These are phyloP conservation scores for Hyaloscypha finlandica DNA, from an alignment of 495 filamentous ascomycete species.

Conservation along the genomic window DNA sequence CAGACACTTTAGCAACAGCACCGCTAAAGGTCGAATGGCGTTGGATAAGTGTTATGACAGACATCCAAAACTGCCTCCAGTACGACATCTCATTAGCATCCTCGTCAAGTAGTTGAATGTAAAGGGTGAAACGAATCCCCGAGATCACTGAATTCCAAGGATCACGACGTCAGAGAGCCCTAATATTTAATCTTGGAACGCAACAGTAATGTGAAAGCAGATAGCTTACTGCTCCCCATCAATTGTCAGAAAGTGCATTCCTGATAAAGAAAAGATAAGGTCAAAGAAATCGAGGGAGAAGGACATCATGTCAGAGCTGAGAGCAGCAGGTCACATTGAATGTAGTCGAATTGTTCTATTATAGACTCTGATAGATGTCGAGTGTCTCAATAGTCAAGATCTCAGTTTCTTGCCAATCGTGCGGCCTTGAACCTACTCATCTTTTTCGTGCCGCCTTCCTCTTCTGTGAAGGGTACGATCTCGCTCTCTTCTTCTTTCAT, in stretches of 20 bases:
- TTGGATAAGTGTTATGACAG: too few relatives aligned
- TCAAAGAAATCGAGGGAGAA: background rate
- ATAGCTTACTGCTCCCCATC: conserved; percentile 52
- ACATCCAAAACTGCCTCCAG: too few relatives aligned
- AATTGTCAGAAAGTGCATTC: conserved; percentile 48
- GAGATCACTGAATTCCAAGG: conserved; percentile 43
- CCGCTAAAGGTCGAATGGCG: too few relatives aligned
- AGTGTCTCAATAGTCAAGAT: background rate
- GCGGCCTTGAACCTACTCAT: conserved; percentile 91
- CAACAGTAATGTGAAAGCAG: conserved; percentile 52
- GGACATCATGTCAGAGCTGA: background rate
- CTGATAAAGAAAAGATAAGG: conserved; percentile 1
- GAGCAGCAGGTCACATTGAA: background rate
- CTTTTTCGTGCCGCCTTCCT: conserved; percentile 67
- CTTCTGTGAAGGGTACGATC: conserved; percentile 62
- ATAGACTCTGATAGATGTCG: background rate
- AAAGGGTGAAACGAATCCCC: conserved; percentile 65
- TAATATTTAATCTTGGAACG: conserved; percentile 53
- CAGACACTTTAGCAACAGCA: too few relatives aligned
- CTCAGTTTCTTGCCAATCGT: conserved; percentile 48
- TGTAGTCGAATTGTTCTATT: conserved; percentile 5
- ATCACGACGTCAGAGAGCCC: conserved; percentile 65
- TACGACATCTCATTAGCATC: too few relatives aligned
- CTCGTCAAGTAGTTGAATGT: conserved; percentile 35
- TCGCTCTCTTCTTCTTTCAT: conserved; percentile 59